Base-by-base conservation (phyloP, 257 asterid genomes). In the Penstemon newberryi region DNA sequence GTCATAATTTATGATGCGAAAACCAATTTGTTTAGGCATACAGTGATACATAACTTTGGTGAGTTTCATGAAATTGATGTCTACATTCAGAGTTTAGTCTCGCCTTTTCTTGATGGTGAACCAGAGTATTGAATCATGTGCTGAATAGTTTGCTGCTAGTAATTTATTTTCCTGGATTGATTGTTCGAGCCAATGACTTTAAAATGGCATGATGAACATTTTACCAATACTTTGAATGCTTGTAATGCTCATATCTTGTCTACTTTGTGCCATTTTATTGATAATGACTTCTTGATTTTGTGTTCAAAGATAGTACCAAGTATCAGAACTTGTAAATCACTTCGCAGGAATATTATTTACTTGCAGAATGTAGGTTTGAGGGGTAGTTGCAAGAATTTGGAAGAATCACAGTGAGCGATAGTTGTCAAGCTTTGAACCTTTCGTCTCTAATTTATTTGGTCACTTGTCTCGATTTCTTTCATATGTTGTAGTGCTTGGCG, bases 31-130 rank as follows among this genome's bases (percentile, higher is more conserved):
- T 67, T 75, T 3, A 75, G 56, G 62, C 18, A 7, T 7, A 75
- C 71, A 8, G 44, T 39, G 65, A 65, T 73, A 1, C 9, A 12
- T 55, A 68, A 66, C 50, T 6, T 72, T n/a, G n/a, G 51, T 8
- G 51, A 67, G 9, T 76, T 72, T 41, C 66, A 69, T 62, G 78
- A 68, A 47, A 78, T 74, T 3, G 61, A 77, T 68, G 75, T 58
- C n/a, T 83, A 66, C 40, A 10, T 56, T 4, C 80, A 83, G 69
- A 83, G 83, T 64, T 77, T 80, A 18, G 77, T 80, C 54, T 70
- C 76, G 0, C 78, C 78, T 15, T 60, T 43, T 44, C 49, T 4
- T 46, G 52, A 64, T 45, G 53, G 52, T 7, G 54, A 70, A 51
- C 18, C 18, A 9, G 46, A 56, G 37, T 25, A 25, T 25, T 25